phyloP scores from a whole-genome alignment of 2,329 filamentous ascomycete genomes.

The Calonectria crousiana region DNA sequence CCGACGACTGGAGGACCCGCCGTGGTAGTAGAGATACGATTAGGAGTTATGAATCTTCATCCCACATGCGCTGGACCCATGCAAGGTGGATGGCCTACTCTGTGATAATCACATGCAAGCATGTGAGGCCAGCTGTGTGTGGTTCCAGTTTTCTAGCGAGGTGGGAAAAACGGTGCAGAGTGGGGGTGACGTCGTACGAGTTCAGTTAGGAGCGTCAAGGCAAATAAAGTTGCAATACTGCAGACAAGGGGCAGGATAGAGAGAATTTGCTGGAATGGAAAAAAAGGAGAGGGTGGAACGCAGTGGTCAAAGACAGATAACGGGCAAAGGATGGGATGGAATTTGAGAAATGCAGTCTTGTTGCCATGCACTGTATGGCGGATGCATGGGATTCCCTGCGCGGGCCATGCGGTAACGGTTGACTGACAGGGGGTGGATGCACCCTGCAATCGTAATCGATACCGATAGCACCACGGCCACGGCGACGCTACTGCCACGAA shows the following conservation, averaged over 20 bases:
- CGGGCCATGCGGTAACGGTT: not conserved
- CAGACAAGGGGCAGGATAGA: not conserved
- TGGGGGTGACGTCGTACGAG: slow-evolving; percentile 18
- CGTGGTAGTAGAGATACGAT: slow-evolving; percentile 66
- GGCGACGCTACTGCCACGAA: slow-evolving; percentile 34
- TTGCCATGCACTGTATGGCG: not conserved
- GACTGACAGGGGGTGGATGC: slow-evolving; percentile 36
- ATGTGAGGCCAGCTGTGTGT: not conserved
- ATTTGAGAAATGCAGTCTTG: not conserved
- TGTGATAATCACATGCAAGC: slow-evolving; percentile 26
- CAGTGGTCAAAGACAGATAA: not conserved
- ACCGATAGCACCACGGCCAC: slow-evolving; percentile 35
- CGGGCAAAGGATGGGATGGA: not conserved
- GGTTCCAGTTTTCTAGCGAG: slow-evolving; percentile 5
- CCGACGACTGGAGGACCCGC: slow-evolving; percentile 81
- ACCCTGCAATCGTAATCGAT: slow-evolving; percentile 30
- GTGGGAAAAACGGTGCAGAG: not conserved
- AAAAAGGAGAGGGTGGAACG: not conserved
- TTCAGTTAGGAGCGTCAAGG: not conserved
- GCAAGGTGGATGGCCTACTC: not conserved
- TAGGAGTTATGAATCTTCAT: slow-evolving; percentile 7
- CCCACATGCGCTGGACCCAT: slow-evolving; percentile 10
- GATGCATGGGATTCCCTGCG: slow-evolving; percentile 17
- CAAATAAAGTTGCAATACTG: not conserved
- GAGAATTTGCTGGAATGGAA: not conserved